Conservation (phyloP, 2,329 filamentous ascomycete species). For the Dendryphion nanum region DNA sequence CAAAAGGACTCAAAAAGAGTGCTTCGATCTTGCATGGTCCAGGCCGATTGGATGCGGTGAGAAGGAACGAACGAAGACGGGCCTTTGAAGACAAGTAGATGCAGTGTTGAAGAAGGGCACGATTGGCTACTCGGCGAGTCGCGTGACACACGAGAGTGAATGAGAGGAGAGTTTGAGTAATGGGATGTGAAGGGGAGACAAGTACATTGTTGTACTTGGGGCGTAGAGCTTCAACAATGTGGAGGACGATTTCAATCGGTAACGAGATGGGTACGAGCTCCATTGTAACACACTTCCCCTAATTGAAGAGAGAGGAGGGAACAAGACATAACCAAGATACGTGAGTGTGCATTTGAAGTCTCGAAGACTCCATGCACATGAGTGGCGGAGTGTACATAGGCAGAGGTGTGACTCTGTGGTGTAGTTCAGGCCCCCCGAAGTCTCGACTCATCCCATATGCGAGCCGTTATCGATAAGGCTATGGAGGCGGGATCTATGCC, state of each 20-base stretch:
- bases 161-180: conserved; percentile 46
- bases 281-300: too few relatives aligned
- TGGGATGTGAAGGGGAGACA: conserved; percentile 40
- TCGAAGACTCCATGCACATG: too few relatives aligned
- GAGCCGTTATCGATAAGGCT: too few relatives aligned
- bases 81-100: conserved; percentile 43
- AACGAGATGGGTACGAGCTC: conserved; percentile 14
- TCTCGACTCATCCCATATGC: too few relatives aligned
- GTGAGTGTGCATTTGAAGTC: too few relatives aligned
- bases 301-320: too few relatives aligned
- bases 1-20: conserved; percentile 35
- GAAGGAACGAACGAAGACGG: conserved; percentile 25
- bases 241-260: conserved; percentile 28
- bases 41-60: conserved; percentile 14
- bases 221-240: conserved; percentile 23
- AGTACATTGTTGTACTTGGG: conserved; percentile 14
- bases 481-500: too few relatives aligned
- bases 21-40: conserved; percentile 33
- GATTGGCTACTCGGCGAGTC: conserved; percentile 43
- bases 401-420: too few relatives aligned
- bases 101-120: conserved; percentile 47
- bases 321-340: too few relatives aligned
- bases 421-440: too few relatives aligned
- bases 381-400: too few relatives aligned
- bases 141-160: conserved; percentile 46